Evolutionary conservation across 345 rosid genomes (phyloP).

Genomic region (Aurinia saxatilis): DNA sequence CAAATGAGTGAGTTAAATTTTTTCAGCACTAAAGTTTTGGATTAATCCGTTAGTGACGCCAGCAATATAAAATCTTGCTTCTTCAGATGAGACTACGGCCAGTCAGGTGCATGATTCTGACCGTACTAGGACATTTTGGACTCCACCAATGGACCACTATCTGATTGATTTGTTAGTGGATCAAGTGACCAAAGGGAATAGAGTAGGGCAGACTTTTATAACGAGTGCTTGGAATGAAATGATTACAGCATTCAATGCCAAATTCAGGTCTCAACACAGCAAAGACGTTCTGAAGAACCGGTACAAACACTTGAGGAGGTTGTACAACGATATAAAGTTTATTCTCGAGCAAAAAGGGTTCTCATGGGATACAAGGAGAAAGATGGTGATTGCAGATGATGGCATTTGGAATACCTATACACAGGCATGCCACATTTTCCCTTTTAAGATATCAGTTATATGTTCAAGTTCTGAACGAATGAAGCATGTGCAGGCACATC

Average conservation of each 20-base stretch:
- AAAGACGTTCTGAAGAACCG: conserved; percentile 82
- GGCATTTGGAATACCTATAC: conserved; percentile 57
- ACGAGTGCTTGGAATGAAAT: conserved; percentile 72
- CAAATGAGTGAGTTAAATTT: conserved; percentile 34
- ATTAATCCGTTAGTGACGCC: not conserved
- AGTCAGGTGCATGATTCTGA: conserved; percentile 33
- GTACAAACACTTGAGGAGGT: conserved; percentile 76
- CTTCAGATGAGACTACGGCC: conserved; percentile 40
- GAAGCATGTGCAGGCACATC: conserved; percentile 52
- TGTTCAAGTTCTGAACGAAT: conserved; percentile 9
- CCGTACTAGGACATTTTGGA: conserved; percentile 82
- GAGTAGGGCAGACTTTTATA: conserved; percentile 74
- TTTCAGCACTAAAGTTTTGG: not conserved
- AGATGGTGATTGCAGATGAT: conserved; percentile 80
- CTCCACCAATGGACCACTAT: conserved; percentile 82
- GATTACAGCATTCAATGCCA: conserved; percentile 51
- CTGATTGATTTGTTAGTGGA: conserved; percentile 68
- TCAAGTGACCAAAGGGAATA: conserved; percentile 71
- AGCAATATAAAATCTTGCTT: not conserved
- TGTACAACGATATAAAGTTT: conserved; percentile 56
- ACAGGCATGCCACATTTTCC: conserved; percentile 39
- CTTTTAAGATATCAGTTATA: conserved; percentile 2
- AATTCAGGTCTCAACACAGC: conserved; percentile 52
- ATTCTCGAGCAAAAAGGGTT: conserved; percentile 65
- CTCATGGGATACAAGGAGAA: conserved; percentile 69